Evolutionary conservation across 768 basidiomycete species (phyloP).

Genomic region (Pholiota conissans): DNA sequence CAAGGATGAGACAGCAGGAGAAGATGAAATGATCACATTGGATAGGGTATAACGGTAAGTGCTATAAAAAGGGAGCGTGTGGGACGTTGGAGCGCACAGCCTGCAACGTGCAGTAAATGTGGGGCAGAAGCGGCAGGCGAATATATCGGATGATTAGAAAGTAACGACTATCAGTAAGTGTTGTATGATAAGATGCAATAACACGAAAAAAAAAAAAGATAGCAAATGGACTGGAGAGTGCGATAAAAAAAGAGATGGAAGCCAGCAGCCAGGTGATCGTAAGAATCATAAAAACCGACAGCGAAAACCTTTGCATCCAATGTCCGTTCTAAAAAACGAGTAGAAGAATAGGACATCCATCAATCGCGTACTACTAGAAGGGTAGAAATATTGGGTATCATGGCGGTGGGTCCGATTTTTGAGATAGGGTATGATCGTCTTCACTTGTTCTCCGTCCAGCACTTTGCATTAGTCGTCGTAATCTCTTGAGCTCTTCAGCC

Average conservation of each 20-base stretch:
- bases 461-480: constrained; percentile 73
- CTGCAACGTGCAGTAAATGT: background rate
- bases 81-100: background rate
- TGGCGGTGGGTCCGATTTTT: constrained; percentile 12
- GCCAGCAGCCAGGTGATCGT: background rate
- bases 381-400: background rate
- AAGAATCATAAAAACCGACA: background rate
- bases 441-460: constrained; percentile 32
- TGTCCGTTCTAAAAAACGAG: background rate
- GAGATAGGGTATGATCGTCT: constrained; percentile 6
- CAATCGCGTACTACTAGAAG: background rate
- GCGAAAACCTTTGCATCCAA: constrained; percentile 8
- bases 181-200: background rate
- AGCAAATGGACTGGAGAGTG: background rate
- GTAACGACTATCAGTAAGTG: background rate
- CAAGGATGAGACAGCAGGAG: background rate
- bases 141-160: background rate
- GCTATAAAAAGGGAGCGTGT: background rate
- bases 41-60: background rate
- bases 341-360: background rate
- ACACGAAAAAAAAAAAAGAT: background rate
- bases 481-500: constrained; percentile 61
- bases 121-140: background rate
- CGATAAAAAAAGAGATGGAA: background rate
- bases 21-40: background rate